phyloP scores from a whole-genome alignment of 129 eudicot genomes.

The Escallonia herrerae region DNA sequence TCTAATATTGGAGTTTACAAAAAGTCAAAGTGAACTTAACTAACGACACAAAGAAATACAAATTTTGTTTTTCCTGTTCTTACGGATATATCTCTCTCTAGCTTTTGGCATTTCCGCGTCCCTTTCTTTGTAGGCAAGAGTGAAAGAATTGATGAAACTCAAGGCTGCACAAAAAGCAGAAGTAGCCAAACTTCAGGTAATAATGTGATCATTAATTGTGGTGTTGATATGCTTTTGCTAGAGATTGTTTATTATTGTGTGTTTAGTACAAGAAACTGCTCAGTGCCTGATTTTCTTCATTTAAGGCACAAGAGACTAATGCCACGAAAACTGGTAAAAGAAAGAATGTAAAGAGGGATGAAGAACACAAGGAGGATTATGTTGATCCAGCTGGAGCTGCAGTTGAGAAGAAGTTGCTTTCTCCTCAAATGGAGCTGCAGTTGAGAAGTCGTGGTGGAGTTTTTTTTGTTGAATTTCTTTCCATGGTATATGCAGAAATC shows the following conservation, averaged over 20 bases:
- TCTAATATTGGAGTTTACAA: too few relatives aligned
- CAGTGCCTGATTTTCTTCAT: background rate
- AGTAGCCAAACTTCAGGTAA: slow-evolving; percentile 85
- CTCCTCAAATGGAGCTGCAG: slow-evolving; percentile 71
- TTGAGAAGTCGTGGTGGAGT: slow-evolving; percentile 87
- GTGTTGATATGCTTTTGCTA: too few relatives aligned
- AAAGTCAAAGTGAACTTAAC: too few relatives aligned
- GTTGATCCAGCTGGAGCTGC: slow-evolving; percentile 86
- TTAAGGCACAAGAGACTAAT: slow-evolving; percentile 54
- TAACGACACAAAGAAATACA: too few relatives aligned
- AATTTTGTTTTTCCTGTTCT: too few relatives aligned
- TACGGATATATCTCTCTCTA: too few relatives aligned
- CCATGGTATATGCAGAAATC: background rate
- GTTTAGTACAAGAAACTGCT: background rate
- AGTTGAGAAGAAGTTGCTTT: slow-evolving; percentile 83
- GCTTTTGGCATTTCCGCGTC: too few relatives aligned
- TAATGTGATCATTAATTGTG: too few relatives aligned
- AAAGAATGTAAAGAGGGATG: slow-evolving; percentile 53
- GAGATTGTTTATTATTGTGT: too few relatives aligned
- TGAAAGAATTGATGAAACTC: slow-evolving; percentile 72
- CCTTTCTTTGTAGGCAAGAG: slow-evolving; percentile 50
- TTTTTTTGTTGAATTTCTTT: background rate
- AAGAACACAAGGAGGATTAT: slow-evolving; percentile 60
- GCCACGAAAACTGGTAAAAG: slow-evolving; percentile 52
- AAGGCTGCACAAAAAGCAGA: slow-evolving; percentile 92